Percentiles rank a stretch among this genome's conserved stretches.
Conservation (phyloP, 2,329 filamentous ascomycete species). For the Sphaerulina vaccinii region DNA sequence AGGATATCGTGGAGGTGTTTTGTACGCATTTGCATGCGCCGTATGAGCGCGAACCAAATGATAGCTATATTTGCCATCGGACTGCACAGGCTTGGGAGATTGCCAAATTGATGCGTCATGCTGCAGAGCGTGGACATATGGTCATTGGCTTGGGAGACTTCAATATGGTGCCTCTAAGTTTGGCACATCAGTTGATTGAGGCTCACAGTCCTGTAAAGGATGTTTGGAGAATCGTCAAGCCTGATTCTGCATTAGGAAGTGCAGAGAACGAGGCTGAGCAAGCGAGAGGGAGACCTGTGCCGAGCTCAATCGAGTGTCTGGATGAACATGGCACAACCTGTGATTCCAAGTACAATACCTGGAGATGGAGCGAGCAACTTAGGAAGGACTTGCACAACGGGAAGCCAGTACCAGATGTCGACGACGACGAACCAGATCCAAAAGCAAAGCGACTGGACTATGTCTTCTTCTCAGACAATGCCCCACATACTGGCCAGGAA, state of each 20-base stretch:
- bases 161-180: slow-evolving; percentile 88
- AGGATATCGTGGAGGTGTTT: slow-evolving; percentile 81
- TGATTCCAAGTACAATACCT: slow-evolving; percentile 83
- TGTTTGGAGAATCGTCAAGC: slow-evolving; percentile 80
- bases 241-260: slow-evolving; percentile 76
- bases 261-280: slow-evolving; percentile 67
- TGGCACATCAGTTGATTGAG: slow-evolving; percentile 80
- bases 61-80: slow-evolving; percentile 87
- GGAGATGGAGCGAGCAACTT: slow-evolving; percentile 77
- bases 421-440: slow-evolving; percentile 66
- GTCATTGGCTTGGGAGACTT: slow-evolving; percentile 90
- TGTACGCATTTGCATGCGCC: slow-evolving; percentile 84
- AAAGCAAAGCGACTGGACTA: slow-evolving; percentile 90
- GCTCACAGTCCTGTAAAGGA: slow-evolving; percentile 75
- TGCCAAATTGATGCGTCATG: slow-evolving; percentile 79
- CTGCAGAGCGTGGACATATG: slow-evolving; percentile 75
- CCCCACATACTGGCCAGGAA: slow-evolving; percentile 36
- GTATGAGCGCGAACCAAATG: slow-evolving; percentile 75
- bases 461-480: slow-evolving; percentile 68
- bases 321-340: slow-evolving; percentile 81
- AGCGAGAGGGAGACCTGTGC: slow-evolving; percentile 64
- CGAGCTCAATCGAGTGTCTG: slow-evolving; percentile 76
- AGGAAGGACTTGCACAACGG: slow-evolving; percentile 67
- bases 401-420: slow-evolving; percentile 53
- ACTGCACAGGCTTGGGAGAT: slow-evolving; percentile 95